These are phyloP conservation scores for Fagopyrum homotropicum DNA, from an alignment of 148 eudicot species.

Conservation along the genomic window DNA sequence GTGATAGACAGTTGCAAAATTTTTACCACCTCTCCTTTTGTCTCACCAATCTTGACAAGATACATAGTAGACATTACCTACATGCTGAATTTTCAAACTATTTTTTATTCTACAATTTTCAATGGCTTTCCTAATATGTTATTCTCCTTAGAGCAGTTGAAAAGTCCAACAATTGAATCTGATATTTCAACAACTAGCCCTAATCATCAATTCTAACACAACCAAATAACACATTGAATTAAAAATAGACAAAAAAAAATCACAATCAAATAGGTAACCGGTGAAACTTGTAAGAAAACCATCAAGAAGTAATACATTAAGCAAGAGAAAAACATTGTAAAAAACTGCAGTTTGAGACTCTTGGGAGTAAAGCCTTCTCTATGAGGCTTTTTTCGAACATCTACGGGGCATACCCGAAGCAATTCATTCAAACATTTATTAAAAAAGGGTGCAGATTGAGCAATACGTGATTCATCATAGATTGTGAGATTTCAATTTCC, in stretches of 20 bases:
- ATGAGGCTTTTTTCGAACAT: no score
- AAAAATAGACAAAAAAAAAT: neutral
- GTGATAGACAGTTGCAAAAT: neutral
- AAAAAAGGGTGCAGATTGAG: no score
- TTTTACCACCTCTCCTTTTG: neutral
- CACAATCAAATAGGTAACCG: neutral
- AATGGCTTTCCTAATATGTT: neutral
- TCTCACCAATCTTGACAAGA: neutral
- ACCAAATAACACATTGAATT: neutral
- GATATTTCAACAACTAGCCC: neutral
- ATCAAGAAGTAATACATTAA: no score
- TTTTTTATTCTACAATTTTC: neutral
- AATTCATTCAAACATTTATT: no score
- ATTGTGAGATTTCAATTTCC: no score
- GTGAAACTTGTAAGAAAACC: slow-evolving; percentile 47
- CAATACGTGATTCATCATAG: no score
- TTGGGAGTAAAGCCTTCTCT: no score
- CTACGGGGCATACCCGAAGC: no score
- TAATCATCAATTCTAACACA: neutral
- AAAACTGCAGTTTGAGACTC: no score
- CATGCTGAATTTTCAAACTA: neutral
- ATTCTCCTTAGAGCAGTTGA: neutral
- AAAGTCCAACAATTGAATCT: neutral
- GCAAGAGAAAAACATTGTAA: no score
- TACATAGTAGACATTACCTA: neutral